Base-by-base conservation (phyloP, 1,284 basidiomycete species). In the Ustanciosporium gigantosporum region DNA sequence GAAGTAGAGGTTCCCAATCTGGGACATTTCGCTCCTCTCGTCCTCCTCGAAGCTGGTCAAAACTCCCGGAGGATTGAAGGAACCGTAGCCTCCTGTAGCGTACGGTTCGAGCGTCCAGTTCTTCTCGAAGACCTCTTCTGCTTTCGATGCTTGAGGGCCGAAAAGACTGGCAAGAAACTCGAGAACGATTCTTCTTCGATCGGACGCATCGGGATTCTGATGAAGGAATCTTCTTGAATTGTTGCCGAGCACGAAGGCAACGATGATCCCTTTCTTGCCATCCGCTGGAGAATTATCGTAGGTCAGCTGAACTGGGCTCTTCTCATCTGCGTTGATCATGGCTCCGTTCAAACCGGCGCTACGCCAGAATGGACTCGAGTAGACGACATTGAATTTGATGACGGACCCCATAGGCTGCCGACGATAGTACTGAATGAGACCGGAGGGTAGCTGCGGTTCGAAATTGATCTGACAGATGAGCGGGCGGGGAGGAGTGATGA, bases 241-340 rank as follows among this genome's bases (percentile, higher is more conserved):
- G 46, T 53, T 55, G 46, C 51, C 58, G 4, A 61, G 46, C 11
- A 57, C 40, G 22, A 65, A 65, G 4, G 55, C 58, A 7, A 65
- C 55, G 25, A 65, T 46, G 16, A 35, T 44, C 5, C 61, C 61
- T 15, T 35, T 39, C 1, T 39, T 41, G 29, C 27, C 49, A 29
- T 53, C 46, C 9, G 55, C 45, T 3, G 61, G 57, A 4, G 61
- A 65, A 25, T 65, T 65, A 50, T 65, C 61, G 45, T 52, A 65
- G 5, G 57, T 61, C 46, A 59, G 41, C 21, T 59, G 57, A 25
- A 60, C 46, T 7, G 56, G 46, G n/a, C 45, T 53, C 20, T 24
- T 40, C 20, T 43, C 41, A 32, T 64, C 60, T 7, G 57, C 49
- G 36, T 60, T 60, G 57, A 59, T 52, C 49, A 49, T 48, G 23